Evolutionary conservation across 768 basidiomycete genomes (phyloP), one percentile per base, ranked within the genome.

Genomic region (Fistulinella prunicolor): DNA sequence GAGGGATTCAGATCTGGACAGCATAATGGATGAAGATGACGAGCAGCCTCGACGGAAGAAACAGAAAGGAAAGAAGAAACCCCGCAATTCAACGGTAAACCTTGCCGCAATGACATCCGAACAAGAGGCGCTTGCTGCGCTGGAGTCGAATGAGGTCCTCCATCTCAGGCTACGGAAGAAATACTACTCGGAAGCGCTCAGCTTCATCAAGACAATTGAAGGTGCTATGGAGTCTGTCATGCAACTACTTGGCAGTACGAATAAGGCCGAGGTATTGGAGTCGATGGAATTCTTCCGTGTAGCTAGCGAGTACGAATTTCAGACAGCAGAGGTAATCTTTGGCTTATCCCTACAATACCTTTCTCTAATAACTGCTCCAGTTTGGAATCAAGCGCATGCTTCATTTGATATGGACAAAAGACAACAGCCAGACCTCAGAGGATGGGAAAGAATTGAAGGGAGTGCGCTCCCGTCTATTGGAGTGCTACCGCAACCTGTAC

Each of bases 401-500:
- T 13, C 96, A 98, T 65, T 75, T 99, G 21, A 90, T 99, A 57
- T 98, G 96, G 96, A 80, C 81, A 22, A 98, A 98, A 64, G 95
- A 99, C 61, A 92, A 92, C 60, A 86, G 72, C 42, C 76, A 80
- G 20, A 81, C 87, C n/a, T 81, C 81, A n/a, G 82, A 83, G 55
- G 83, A 85, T 41, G 82, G 80, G 20, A 79, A 78, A 54, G 91
- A 94, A 63, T 67, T 93, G 38, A 94, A 94, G 65, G 93, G 95
- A 22, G 78, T 98, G 49, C 82, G 92, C 6, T 84, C 89, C 39
- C 78, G 86, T 28, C 74, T 98, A 30, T 75, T 99, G 53, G 95
- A 98, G 59, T 88, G 85, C 59, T 99, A 98, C 62, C 79, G 82
- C 29, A 81, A 60, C 48, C 67, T 99, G 44, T 99, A 95, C 70